Evolutionary conservation across 2,329 filamentous ascomycete species (phyloP).

Genomic region (Spiromastix sp.): DNA sequence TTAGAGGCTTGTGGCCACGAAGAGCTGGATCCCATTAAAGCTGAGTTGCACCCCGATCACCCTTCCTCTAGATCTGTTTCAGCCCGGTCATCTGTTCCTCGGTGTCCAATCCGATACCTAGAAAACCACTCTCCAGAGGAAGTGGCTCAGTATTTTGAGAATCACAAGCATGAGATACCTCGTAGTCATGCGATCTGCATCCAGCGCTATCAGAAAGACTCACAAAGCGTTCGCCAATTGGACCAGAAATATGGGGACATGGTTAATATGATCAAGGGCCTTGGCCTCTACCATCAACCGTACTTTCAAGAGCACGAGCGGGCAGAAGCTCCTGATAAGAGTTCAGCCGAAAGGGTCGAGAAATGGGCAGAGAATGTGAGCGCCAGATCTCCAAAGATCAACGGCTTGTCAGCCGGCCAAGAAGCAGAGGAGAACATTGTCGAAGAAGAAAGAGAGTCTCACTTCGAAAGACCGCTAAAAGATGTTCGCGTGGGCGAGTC

Average conservation of each 20-base stretch:
- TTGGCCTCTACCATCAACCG: constrained; percentile 78
- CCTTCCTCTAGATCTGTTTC: constrained; percentile 32
- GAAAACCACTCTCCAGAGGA: constrained; percentile 90
- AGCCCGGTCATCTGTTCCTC: constrained; percentile 41
- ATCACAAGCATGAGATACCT: constrained; percentile 88
- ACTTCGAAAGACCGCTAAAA: constrained; percentile 75
- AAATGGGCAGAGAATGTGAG: constrained; percentile 77
- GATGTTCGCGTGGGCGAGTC: constrained; percentile 91
- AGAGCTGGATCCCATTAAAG: constrained; percentile 49
- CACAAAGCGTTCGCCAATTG: constrained; percentile 73
- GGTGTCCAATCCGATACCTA: constrained; percentile 86
- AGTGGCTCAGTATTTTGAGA: constrained; percentile 86
- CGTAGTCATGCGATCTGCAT: constrained; percentile 90
- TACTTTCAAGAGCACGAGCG: constrained; percentile 51
- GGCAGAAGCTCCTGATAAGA: constrained; percentile 22
- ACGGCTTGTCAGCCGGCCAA: constrained; percentile 13
- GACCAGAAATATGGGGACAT: constrained; percentile 91
- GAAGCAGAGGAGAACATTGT: constrained; percentile 30
- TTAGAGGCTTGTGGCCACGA: constrained; percentile 39
- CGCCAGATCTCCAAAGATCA: constrained; percentile 38
- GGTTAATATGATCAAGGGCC: constrained; percentile 85
- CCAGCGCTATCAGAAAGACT: constrained; percentile 76
- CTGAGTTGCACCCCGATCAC: constrained; percentile 33
- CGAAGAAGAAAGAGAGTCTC: constrained; percentile 54
- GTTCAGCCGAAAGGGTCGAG: constrained; percentile 63